phyloP scores from a whole-genome alignment of 2,329 filamentous ascomycete genomes.

The Fusarium sp. region DNA sequence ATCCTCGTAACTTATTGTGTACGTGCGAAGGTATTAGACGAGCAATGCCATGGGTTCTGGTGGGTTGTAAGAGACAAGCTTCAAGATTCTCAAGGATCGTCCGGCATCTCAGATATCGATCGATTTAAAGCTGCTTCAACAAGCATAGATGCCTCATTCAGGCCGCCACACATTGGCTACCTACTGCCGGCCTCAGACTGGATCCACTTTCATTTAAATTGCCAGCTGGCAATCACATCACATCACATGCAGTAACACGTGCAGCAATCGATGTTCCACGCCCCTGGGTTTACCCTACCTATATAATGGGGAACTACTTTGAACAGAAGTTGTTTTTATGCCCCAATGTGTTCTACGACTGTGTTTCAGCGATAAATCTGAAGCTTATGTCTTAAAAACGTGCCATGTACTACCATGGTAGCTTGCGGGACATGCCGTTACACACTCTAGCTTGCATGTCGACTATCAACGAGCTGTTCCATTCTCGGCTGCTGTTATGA shows the following conservation, averaged over 20 bases:
- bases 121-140: conserved; percentile 20
- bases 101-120: conserved; percentile 22
- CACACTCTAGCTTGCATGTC: neutral
- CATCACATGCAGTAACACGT: conserved; percentile 43
- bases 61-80: conserved; percentile 31
- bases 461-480: neutral
- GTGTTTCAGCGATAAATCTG: neutral
- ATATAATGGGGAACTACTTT: conserved; percentile 14
- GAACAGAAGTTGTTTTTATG: neutral
- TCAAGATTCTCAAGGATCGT: conserved; percentile 17
- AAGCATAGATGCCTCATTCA: conserved; percentile 37
- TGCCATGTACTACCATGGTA: neutral
- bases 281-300: conserved; percentile 33
- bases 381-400: neutral
- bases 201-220: conserved; percentile 33
- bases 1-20: conserved; percentile 17
- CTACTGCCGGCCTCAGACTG: conserved; percentile 32
- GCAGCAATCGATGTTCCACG: conserved; percentile 18
- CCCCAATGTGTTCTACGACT: neutral
- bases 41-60: conserved; percentile 5
- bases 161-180: conserved; percentile 46
- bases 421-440: neutral
- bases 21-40: neutral
- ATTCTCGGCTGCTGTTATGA: neutral
- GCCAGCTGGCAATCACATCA: conserved; percentile 47